Evolutionary conservation across 2,329 filamentous ascomycete species (phyloP), one percentile per base, ranked within the genome.

Genomic region (Myriosclerotinia duriaeana): DNA sequence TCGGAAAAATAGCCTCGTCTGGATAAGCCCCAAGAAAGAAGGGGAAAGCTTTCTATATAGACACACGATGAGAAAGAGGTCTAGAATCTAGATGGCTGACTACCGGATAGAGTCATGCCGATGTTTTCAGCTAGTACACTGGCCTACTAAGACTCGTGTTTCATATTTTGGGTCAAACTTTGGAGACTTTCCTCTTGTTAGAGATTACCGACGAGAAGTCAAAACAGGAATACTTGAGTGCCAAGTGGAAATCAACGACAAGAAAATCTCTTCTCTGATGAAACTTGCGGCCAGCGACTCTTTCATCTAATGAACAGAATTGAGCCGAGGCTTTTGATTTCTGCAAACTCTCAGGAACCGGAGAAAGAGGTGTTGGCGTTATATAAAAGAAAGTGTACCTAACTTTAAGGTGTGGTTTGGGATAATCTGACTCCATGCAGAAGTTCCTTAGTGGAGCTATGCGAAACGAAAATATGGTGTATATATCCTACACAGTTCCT

Each of bases 111-210:
- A 26, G 26, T 26, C 26, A 26, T 26, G 26, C 26, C 26, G 20
- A 5, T 8, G 11, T 17, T 15, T 20, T 11, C 42, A n/a, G 34
- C n/a, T 42, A 56, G 14, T 17, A 56, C 54, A 44, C n/a, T 26
- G 4, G 54, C n/a, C 54, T 26, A 56, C 38, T 42, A 42, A 56
- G 38, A 26, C 54, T 56, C 54, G 38, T 40, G n/a, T 56, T 56
- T 56, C 54, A 56, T 9, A 30, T 20, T 14, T 56, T 30, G n/a
- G 15, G 54, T 42, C 22, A 26, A 40, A 56, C 22, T 40, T 22
- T 40, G 22, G 20, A 26, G 54, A 7, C 38, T 56, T 26, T 6
- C 42, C 22, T 50, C 46, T 8, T 50, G 46, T 50, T 22, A 50
- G 4, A 50, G n/a, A 22, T 22, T 22, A 50, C n/a, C 9, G n/a